Base-by-base conservation (phyloP, 2,329 filamentous ascomycete species). In the Chrysoporthe cubensis region DNA sequence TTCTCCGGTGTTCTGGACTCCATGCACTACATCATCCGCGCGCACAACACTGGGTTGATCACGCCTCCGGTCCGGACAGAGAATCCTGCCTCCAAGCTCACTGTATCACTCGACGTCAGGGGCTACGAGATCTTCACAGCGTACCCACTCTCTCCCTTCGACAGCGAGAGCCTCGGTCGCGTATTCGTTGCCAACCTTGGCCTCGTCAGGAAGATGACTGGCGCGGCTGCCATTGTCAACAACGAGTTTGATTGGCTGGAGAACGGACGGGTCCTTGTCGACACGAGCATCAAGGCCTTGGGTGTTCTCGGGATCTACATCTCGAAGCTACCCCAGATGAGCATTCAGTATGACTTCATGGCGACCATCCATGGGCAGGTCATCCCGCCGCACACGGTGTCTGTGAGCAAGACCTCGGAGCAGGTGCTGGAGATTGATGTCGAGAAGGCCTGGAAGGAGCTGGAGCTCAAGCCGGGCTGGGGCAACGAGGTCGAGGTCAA, bases 161-260 rank as follows among this genome's bases (percentile, higher is more conserved):
- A 80, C 1, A 80, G 80, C n/a, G 76, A 81, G 58, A 74, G 74
- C 1, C 42, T 66, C 16, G 74, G 81, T 48, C 71, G 76, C 26
- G 80, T 90, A 0, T 80, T 80, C 56, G 82, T 94, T 1, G 89
- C 92, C 0, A 89, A 91, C 21, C 78, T 98, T 0, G 95, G 95
- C 0, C 81, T 98, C 1, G 71, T 97, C 3, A 91, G 87, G 2
- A 97, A 97, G 78, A 97, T 98, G 92, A 93, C 93, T 0, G 95
- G 94, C 0, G 88, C 90, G 0, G 94, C 93, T 1, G 94, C 93
- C 0, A 85, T 97, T 8, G 81, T 90, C 1, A 84, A 82, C 48
- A 89, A 82, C n/a, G 83, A 86, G 40, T 84, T 90, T 57, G 85
- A 84, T 44, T 76, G 89, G 56, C 75, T 72, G 46, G 81, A 84